phyloP scores from a whole-genome alignment of 371 early-diverging fungal genomes.

The Apophysomyces variabilis region DNA sequence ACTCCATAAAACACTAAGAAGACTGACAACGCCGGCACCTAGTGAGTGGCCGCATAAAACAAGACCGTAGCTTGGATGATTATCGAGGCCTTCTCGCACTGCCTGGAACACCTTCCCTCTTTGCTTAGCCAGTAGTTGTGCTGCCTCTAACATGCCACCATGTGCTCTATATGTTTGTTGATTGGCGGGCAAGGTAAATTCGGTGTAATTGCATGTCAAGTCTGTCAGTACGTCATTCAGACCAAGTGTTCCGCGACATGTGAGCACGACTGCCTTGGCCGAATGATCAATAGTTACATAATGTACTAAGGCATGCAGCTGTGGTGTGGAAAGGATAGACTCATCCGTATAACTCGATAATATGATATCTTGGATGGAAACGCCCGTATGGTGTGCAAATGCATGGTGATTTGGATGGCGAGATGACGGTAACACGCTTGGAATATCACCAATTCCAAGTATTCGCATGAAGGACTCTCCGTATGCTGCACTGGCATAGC shows the following conservation, averaged over 20 bases:
- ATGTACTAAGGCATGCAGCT: slow-evolving; percentile 79
- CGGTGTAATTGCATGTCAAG: slow-evolving; percentile 79
- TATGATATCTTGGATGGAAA: slow-evolving; percentile 68
- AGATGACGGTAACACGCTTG: slow-evolving; percentile 54
- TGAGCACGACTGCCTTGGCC: slow-evolving; percentile 77
- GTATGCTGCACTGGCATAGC: slow-evolving; percentile 80
- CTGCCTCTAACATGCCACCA: slow-evolving; percentile 80
- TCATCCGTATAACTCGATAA: slow-evolving; percentile 65
- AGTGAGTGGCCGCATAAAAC: slow-evolving; percentile 83
- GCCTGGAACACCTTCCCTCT: slow-evolving; percentile 70
- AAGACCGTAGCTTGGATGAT: slow-evolving; percentile 74
- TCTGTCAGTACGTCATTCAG: slow-evolving; percentile 88
- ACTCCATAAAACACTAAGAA: slow-evolving; percentile 76
- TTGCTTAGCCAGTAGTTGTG: slow-evolving; percentile 64
- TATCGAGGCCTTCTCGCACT: slow-evolving; percentile 65
- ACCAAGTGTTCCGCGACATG: slow-evolving; percentile 91
- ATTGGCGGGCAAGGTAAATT: slow-evolving; percentile 56
- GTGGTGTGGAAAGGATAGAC: slow-evolving; percentile 31
- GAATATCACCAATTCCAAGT: slow-evolving; percentile 72
- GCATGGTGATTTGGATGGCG: slow-evolving; percentile 68
- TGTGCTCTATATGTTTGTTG: slow-evolving; percentile 62
- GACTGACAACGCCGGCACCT: slow-evolving; percentile 79
- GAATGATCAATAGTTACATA: slow-evolving; percentile 85
- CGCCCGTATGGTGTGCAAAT: slow-evolving; percentile 71
- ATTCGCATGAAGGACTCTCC: slow-evolving; percentile 86